A percentile compares a stretch with the other conserved stretches of the same genome.
Evolutionary conservation across 2,329 filamentous ascomycete genomes (phyloP).

Genomic region (Penicillium hesseltinei): DNA sequence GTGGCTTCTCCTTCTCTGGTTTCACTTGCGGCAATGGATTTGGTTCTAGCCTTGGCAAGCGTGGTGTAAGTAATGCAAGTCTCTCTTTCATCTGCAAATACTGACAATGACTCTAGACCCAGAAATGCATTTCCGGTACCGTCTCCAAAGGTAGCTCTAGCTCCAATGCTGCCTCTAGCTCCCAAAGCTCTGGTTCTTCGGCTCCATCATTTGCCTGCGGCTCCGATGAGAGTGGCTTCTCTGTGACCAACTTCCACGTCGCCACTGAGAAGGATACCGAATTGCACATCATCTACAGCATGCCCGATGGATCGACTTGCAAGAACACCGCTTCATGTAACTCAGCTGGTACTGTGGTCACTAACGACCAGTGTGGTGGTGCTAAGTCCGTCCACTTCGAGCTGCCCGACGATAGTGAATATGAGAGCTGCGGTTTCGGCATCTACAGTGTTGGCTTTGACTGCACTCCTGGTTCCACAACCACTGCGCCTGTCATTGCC

Average conservation of each 20-base stretch:
- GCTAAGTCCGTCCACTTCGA: slow-evolving; percentile 75
- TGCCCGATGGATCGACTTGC: slow-evolving; percentile 79
- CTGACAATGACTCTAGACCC: slow-evolving; percentile 34
- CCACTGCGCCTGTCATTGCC: slow-evolving; percentile 1
- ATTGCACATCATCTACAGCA: slow-evolving; percentile 81
- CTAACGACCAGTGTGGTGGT: slow-evolving; percentile 90
- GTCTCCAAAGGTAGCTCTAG: slow-evolving; percentile 57
- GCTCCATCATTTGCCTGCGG: slow-evolving; percentile 62
- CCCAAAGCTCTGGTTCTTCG: slow-evolving; percentile 36
- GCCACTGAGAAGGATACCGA: slow-evolving; percentile 72
- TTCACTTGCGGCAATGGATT: slow-evolving; percentile 66
- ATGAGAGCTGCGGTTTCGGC: slow-evolving; percentile 66
- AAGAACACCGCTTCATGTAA: slow-evolving; percentile 72
- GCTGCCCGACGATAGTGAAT: slow-evolving; percentile 55
- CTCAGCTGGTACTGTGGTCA: slow-evolving; percentile 64
- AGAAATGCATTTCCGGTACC: slow-evolving; percentile 48
- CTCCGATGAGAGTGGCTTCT: slow-evolving; percentile 61
- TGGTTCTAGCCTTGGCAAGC: slow-evolving; percentile 22
- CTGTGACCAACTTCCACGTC: slow-evolving; percentile 71
- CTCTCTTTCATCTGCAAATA: neutral
- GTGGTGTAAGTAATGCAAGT: slow-evolving; percentile 44
- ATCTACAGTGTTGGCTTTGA: slow-evolving; percentile 36
- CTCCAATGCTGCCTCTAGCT: neutral
- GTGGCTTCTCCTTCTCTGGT: slow-evolving; percentile 70
- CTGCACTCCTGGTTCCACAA: slow-evolving; percentile 26